Evolutionary conservation across 2,329 filamentous ascomycete species (phyloP).

Genomic region (Dichotomopilus funicola): DNA sequence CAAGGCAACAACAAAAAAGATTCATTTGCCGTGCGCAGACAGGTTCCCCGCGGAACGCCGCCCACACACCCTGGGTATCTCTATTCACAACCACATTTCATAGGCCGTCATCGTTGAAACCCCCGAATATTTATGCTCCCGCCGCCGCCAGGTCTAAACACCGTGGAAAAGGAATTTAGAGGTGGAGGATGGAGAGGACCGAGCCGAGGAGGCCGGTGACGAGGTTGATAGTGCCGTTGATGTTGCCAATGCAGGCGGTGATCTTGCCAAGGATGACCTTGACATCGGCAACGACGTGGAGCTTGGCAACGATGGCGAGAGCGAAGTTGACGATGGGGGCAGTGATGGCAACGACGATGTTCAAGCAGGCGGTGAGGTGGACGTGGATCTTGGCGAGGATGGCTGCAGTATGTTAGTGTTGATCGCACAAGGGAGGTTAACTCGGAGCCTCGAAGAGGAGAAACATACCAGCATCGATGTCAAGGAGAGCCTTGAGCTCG

Average conservation of each 20-base stretch:
- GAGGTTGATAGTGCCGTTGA: background rate
- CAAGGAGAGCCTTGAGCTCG: conserved; percentile 5
- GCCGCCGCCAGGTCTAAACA: too few species aligned
- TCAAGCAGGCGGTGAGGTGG: conserved; percentile 6
- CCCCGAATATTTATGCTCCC: too few species aligned
- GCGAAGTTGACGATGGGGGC: conserved; percentile 3
- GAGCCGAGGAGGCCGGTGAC: background rate
- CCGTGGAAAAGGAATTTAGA: background rate
- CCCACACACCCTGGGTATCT: background rate
- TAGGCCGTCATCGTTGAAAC: too few species aligned
- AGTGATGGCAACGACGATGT: conserved; percentile 4
- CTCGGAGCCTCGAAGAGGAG: background rate
- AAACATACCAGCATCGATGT: conserved; percentile 11
- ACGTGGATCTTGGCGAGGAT: conserved; percentile 7
- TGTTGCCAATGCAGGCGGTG: background rate
- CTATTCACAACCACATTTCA: too few species aligned
- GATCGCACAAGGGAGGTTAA: background rate
- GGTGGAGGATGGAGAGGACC: conserved; percentile 3
- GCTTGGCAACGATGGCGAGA: conserved; percentile 6
- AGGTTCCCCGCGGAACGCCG: background rate
- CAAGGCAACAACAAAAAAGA: too few species aligned
- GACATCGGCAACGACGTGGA: conserved; percentile 1
- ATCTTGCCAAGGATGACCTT: conserved; percentile 7
- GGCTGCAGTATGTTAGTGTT: background rate
- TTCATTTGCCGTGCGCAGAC: background rate